These are phyloP conservation scores for Penicillium dipodomyicola DNA, from an alignment of 495 filamentous ascomycete species.

Conservation along the genomic window DNA sequence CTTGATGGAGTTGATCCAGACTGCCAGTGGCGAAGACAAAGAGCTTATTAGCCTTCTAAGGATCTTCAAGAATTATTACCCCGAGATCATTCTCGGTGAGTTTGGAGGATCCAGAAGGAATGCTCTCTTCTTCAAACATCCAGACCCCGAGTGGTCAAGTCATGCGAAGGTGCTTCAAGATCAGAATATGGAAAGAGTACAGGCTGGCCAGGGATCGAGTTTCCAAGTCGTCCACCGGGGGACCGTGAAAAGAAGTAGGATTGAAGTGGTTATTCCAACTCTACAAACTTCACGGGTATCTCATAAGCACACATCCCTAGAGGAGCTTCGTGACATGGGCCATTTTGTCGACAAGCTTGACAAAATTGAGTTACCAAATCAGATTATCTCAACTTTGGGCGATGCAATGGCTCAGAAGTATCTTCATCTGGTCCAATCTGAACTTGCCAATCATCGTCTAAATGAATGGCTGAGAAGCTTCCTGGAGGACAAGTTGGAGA, in stretches of 20 bases:
- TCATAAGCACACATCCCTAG: slow-evolving; percentile 53
- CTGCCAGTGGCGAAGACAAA: slow-evolving; percentile 59
- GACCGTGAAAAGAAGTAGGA: slow-evolving; percentile 43
- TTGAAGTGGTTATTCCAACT: slow-evolving; percentile 57
- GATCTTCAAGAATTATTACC: slow-evolving; percentile 86
- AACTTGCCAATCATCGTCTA: slow-evolving; percentile 53
- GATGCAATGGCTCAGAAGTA: slow-evolving; percentile 80
- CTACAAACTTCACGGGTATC: slow-evolving; percentile 70
- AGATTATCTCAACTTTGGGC: slow-evolving; percentile 71
- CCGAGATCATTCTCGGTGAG: slow-evolving; percentile 79
- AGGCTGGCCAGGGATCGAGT: slow-evolving; percentile 27
- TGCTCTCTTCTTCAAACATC: slow-evolving; percentile 58
- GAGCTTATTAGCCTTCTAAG: slow-evolving; percentile 73
- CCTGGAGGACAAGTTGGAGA: slow-evolving; percentile 56
- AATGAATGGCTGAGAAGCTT: slow-evolving; percentile 66
- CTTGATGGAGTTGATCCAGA: slow-evolving; percentile 58
- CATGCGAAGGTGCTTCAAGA: slow-evolving; percentile 66
- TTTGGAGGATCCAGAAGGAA: slow-evolving; percentile 39
- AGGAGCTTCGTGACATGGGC: slow-evolving; percentile 72
- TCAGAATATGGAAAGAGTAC: slow-evolving; percentile 41
- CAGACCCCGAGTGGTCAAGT: slow-evolving; percentile 73
- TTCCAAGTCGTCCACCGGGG: slow-evolving; percentile 50
- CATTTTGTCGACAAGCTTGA: slow-evolving; percentile 75
- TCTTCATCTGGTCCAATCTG: slow-evolving; percentile 60
- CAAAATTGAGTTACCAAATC: slow-evolving; percentile 75